phyloP scores from a whole-genome alignment of 2,329 filamentous ascomycete species.

The Didymella sp. region DNA sequence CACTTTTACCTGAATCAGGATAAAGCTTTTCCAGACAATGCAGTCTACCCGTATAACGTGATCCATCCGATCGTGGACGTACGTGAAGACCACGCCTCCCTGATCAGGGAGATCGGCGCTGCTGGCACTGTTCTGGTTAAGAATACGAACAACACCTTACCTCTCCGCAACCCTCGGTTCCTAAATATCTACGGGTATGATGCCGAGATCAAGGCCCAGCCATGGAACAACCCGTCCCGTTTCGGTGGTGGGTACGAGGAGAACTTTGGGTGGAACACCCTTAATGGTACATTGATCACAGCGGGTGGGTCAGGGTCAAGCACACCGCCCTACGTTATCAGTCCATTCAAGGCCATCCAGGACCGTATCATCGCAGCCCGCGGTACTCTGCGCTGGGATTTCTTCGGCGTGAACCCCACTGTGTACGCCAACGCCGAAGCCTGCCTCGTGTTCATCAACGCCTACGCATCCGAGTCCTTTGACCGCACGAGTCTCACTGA shows the following conservation, averaged over 20 bases:
- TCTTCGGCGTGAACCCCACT: conserved; percentile 40
- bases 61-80: conserved; percentile 56
- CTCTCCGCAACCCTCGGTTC: conserved; percentile 53
- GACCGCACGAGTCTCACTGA: conserved; percentile 35
- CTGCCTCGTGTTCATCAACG: conserved; percentile 65
- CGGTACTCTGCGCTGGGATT: conserved; percentile 47
- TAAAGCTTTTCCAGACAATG: conserved; percentile 41
- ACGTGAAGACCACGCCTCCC: conserved; percentile 50
- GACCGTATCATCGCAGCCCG: conserved; percentile 39
- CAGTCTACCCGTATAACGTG: conserved; percentile 32
- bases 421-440: conserved; percentile 51
- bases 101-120: conserved; percentile 52
- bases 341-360: conserved; percentile 51
- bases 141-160: conserved; percentile 51
- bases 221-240: conserved; percentile 49
- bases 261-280: conserved; percentile 45
- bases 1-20: conserved; percentile 49
- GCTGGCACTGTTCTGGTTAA: conserved; percentile 55
- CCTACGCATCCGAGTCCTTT: conserved; percentile 49
- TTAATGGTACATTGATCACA: conserved; percentile 53
- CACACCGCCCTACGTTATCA: conserved; percentile 50
- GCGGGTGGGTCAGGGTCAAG: conserved; percentile 52
- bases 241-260: conserved; percentile 51
- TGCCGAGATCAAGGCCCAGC: conserved; percentile 43
- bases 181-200: conserved; percentile 52